Percentiles rank a stretch among this genome's conserved stretches.
phyloP scores from a whole-genome alignment of 1,284 basidiomycete genomes.

The Ganoderma sinense region DNA sequence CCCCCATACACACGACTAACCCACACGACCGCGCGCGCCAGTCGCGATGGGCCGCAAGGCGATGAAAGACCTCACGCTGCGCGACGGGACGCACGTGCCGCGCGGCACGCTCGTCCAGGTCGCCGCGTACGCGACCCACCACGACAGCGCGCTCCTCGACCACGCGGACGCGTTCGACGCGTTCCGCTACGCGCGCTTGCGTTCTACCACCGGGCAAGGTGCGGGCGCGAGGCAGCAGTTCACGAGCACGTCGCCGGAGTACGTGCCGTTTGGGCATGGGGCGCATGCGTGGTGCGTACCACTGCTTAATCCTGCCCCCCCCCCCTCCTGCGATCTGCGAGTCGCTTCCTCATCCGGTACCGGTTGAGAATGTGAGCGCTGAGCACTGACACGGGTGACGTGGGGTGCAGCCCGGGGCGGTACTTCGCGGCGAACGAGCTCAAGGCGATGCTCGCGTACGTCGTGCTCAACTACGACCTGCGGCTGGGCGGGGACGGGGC shows the following conservation, averaged over 20 bases:
- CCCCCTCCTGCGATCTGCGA: not conserved
- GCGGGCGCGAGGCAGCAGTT: slow-evolving; percentile 34
- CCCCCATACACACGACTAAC: not conserved
- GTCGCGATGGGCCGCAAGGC: slow-evolving; percentile 44
- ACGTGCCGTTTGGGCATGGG: slow-evolving; percentile 38
- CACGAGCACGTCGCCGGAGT: slow-evolving; percentile 33
- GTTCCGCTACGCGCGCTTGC: slow-evolving; percentile 21
- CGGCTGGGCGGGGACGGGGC: slow-evolving; percentile 45
- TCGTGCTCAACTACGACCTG: slow-evolving; percentile 55
- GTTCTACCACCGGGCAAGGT: slow-evolving; percentile 6
- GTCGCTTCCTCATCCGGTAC: too few relatives aligned
- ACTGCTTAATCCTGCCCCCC: too few relatives aligned
- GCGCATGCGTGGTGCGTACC: not conserved
- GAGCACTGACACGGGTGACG: too few relatives aligned
- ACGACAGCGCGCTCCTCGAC: slow-evolving; percentile 22
- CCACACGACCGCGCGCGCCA: too few relatives aligned
- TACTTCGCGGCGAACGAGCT: slow-evolving; percentile 56
- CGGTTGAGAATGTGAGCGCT: too few relatives aligned
- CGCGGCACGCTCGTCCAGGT: slow-evolving; percentile 35
- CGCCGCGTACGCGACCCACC: slow-evolving; percentile 18
- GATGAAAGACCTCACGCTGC: slow-evolving; percentile 47
- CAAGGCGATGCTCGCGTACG: slow-evolving; percentile 53
- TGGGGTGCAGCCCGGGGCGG: slow-evolving; percentile 51
- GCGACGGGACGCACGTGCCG: slow-evolving; percentile 50
- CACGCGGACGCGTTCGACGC: slow-evolving; percentile 18